phyloP scores from a whole-genome alignment of 768 basidiomycete species.

The Mycena venus region DNA sequence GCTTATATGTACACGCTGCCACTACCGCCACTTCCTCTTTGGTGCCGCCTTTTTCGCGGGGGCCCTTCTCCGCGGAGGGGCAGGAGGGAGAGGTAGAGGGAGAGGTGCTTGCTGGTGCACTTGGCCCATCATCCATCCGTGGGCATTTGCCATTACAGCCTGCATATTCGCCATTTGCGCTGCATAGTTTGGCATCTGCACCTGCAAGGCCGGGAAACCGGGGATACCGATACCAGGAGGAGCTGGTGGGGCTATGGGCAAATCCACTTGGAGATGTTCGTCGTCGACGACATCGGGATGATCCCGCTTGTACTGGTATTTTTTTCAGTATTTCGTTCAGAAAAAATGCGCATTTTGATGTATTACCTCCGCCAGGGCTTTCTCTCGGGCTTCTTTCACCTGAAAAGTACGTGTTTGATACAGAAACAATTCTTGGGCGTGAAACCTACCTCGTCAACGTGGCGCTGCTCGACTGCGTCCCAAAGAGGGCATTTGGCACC shows the following conservation, averaged over 20 bases:
- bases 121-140: constrained; percentile 17
- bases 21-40: constrained; percentile 12
- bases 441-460: constrained; percentile 70
- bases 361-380: constrained; percentile 77
- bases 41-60: neutral
- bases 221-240: constrained; percentile 6
- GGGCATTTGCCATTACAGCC: constrained; percentile 15
- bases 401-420: constrained; percentile 42
- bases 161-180: neutral
- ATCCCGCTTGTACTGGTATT: constrained; percentile 62
- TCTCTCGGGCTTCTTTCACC: constrained; percentile 79
- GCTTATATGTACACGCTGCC: neutral
- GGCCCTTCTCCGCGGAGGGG: constrained; percentile 9
- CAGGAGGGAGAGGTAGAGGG: neutral
- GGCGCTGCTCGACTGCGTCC: constrained; percentile 76
- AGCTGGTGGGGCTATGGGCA: constrained; percentile 61
- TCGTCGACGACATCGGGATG: constrained; percentile 76
- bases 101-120: neutral
- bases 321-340: no score
- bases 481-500: constrained; percentile 73
- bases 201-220: no score
- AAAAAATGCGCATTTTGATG: no score
- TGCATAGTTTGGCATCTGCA: neutral
- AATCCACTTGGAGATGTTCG: constrained; percentile 70
- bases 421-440: neutral